These are phyloP conservation scores for Citrus unshiu DNA, from an alignment of 345 rosid genomes.

Conservation along the genomic window DNA sequence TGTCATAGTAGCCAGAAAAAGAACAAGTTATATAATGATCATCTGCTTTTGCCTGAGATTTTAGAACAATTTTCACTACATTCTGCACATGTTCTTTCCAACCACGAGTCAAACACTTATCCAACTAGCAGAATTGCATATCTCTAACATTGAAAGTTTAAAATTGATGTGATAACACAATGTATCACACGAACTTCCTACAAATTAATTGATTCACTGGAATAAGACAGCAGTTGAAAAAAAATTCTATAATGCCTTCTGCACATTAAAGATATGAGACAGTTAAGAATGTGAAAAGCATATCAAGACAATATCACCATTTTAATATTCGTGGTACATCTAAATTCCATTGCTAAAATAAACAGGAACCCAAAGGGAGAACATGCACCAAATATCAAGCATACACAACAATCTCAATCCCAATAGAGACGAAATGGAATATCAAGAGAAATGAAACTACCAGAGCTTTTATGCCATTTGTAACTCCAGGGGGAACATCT, in stretches of 20 bases:
- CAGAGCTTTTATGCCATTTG: conserved; percentile 35
- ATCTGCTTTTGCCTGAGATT: not conserved
- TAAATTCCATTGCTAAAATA: not conserved
- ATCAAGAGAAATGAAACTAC: conserved; percentile 29
- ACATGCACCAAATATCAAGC: not conserved
- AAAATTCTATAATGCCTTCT: not conserved
- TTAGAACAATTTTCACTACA: not conserved
- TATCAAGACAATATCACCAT: not conserved
- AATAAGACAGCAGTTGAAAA: not conserved
- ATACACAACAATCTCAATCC: not conserved
- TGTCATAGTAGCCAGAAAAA: not conserved
- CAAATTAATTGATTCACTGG: not conserved
- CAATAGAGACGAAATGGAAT: not conserved
- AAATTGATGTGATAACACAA: not conserved
- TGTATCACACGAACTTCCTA: not conserved
- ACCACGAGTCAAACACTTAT: no score
- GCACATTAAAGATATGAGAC: not conserved
- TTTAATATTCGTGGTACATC: not conserved
- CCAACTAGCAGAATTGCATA: not conserved
- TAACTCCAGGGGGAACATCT: conserved; percentile 27
- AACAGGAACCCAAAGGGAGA: not conserved
- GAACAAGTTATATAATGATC: not conserved
- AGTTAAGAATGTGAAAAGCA: not conserved
- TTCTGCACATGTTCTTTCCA: not conserved
- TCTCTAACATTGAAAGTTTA: not conserved